Base-by-base conservation (phyloP, 306 rosid species). In the Lathyrus aphaca region DNA sequence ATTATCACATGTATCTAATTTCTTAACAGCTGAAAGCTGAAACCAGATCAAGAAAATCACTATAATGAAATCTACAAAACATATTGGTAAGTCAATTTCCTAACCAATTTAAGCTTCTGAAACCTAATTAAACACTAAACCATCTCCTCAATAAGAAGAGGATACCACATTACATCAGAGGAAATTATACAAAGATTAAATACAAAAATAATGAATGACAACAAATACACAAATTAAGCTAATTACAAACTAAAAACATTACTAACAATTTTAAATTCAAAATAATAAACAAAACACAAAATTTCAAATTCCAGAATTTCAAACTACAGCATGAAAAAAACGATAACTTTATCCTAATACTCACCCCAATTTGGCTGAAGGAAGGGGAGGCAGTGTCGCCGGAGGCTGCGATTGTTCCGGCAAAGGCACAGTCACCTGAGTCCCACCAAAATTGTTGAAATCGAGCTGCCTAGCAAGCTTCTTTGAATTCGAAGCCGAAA, bases 401-500 rank as follows among this genome's bases (percentile, higher is more conserved):
- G 67, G 57, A 1, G 57, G 66, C 51, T 42, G 66, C 0, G 32
- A 29, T 25, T 30, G 79, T 21, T 82, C 89, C 54, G 88, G 82
- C 69, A 74, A 25, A 7, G 58, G 83, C 23, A 45, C 71, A 65
- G 71, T 69, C 3, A 74, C 80, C 25, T 88, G 70, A 14, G 73
- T 45, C 11, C 82, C 91, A n/a, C 86, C 85, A 38, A 72, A 78
- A 37, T 78, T 90, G 16, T 93, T 90, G 87, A 93, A 93, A 88
- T 90, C 98, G 71, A 93, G 97, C 86, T 93, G 98, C 84, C 98
- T 85, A 50, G 96, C 97, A 2, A 93, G 96, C 88, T 90, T 93
- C 89, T 88, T 93, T 3, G 88, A 74, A 13, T 37, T 15, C 3
- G 73, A 68, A 30, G 79, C 35, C 1, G 70, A 54, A 23, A 75